Evolutionary conservation across 805 yeast species (phyloP), one percentile per base, ranked within the genome.

Genomic region (Yamadazyma tumulicola): DNA sequence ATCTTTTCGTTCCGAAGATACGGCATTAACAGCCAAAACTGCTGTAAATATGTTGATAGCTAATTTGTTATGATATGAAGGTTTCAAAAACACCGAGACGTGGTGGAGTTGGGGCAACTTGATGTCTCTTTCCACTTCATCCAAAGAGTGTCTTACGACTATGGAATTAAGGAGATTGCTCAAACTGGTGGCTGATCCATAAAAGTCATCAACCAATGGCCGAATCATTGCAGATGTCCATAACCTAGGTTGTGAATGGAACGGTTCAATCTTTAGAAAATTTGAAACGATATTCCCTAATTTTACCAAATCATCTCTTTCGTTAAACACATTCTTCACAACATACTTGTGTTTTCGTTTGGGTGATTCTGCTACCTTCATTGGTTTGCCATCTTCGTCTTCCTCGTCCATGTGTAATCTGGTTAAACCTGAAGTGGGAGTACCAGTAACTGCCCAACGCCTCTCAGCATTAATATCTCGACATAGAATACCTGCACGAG

Each of bases 371-470:
- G 19, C 21, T 5, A 30, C 29, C 1, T 26, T 13, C 13, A 27
- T 38, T 1, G 31, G 22, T 25, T 39, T 38, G 25, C 35, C 41
- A 7, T 37, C 45, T 10, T 37, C 46, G 14, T 38, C 39, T 11
- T 50, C 48, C 33, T 67, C 67, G 33, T 64, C 64, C 64, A 79
- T 70, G 42, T 76, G 74, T 6, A 78, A 49, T 28, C 68, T 69
- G 0, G 87, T 79, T 34, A 81, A 57, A 0, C 89, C 89, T 0
- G 83, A 70, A 0, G 87, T 81, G 4, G 88, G 88, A 0, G 89
- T 81, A 19, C 89, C 88, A 0, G 84, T 77, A 1, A 81, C 85
- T 0, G 80, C 78, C 89, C 89, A 81, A 40, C 74, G 67, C 32
- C 86, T 64, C 47, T 81, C 89, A 6, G 74, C 73, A 31, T 57